Conservation (phyloP, 202 grass and related monocot genomes). For the Setaria italica region DNA sequence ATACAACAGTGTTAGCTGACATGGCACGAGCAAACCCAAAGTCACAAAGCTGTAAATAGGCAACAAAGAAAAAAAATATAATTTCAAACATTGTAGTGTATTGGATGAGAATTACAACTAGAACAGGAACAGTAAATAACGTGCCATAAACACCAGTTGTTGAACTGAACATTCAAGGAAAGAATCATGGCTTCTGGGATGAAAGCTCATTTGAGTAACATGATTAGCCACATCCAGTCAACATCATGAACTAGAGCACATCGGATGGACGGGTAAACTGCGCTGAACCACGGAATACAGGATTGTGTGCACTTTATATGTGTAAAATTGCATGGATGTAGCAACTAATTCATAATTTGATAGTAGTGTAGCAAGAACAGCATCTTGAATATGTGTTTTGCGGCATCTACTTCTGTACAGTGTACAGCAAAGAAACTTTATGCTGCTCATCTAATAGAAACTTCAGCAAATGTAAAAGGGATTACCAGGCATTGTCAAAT, state of each 20-base stretch:
- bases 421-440: constrained; percentile 20
- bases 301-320: constrained; percentile 23
- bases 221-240: neutral
- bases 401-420: neutral
- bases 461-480: neutral
- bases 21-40: constrained; percentile 99
- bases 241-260: neutral
- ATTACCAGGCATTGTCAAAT: neutral
- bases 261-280: neutral
- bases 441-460: neutral
- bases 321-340: neutral
- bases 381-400: neutral
- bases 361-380: neutral
- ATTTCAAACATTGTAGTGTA: constrained; percentile 9
- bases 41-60: constrained; percentile 81
- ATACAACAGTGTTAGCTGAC: constrained; percentile 95
- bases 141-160: neutral
- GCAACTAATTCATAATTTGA: neutral
- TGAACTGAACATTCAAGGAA: constrained; percentile 20
- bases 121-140: neutral
- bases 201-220: constrained; percentile 7
- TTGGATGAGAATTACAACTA: constrained; percentile 32
- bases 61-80: constrained; percentile 19
- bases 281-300: constrained; percentile 13
- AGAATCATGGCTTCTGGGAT: neutral